Base-by-base conservation (phyloP, 306 rosid genomes). In the Rosa lucieae region DNA sequence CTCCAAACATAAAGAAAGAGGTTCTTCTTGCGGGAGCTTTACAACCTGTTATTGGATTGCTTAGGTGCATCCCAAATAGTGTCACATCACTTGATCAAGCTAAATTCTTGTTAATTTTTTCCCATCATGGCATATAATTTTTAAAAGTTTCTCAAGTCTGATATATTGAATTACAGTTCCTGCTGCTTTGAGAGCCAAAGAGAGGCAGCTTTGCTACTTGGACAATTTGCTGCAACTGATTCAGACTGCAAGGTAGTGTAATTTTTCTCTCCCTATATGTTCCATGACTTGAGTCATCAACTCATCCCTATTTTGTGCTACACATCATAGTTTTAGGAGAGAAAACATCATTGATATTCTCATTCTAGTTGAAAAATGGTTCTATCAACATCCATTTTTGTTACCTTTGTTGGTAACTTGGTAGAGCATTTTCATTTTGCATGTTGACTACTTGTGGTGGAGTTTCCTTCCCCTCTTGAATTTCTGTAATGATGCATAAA, bases 171-270 rank as follows among this genome's bases (percentile, higher is more conserved):
- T 71, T 76, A 80, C 84, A 95, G 99, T 82, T 95, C 99, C 37
- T 86, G 94, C 89, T 95, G 99, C 88, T 88, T 93, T 47, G 99
- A 95, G 88, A 95, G 99, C 86, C 98, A 90, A 89, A 90, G 99
- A 80, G 99, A 95, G 81, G 99, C 99, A 32, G 99, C 99, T 73
- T 85, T 95, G 88, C 89, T 95, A 81, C 96, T 95, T 83, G 99
- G 99, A 69, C 99, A 95, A 82, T 95, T 95, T 78, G 99, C 99
- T 32, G 98, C 99, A 49, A 95, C 99, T 48, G 99, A 95, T 89
- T 95, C 98, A 44, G 99, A 93, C 80, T 93, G 99, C 83, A 95
- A 95, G 96, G 99, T 93, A 82, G 76, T 73, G 80, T 62, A 39
- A 20, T 66, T 69, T 66, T 51, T 37, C 35, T 74, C 52, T 39